These are phyloP conservation scores for Cercospora beticola DNA, from an alignment of 2,329 filamentous ascomycete species.

Conservation along the genomic window DNA sequence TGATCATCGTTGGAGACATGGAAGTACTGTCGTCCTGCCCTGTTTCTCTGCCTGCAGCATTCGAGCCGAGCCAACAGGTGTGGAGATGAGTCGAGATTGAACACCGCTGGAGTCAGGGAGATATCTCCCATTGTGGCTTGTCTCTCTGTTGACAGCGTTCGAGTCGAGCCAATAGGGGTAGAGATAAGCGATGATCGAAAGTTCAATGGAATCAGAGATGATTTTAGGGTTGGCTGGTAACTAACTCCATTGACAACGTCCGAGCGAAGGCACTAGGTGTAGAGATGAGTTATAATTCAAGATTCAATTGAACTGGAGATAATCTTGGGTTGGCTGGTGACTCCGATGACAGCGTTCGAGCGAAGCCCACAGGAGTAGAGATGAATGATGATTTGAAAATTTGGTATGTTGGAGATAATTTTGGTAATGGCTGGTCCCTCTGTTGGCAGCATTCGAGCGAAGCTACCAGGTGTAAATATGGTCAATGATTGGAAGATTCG, in stretches of 20 bases:
- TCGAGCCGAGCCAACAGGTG: too few species aligned
- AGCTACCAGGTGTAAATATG: not conserved
- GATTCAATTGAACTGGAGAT: too few species aligned
- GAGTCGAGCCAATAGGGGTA: too few species aligned
- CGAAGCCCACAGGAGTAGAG: not conserved
- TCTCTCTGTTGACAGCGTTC: too few species aligned
- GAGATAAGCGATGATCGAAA: not conserved
- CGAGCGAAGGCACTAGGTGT: not conserved
- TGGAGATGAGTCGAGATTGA: too few species aligned
- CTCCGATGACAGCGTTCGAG: not conserved
- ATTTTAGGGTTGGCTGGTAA: too few species aligned
- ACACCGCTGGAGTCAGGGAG: too few species aligned
- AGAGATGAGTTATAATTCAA: not conserved
- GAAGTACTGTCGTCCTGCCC: not conserved
- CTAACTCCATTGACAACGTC: not conserved
- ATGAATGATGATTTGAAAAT: not conserved
- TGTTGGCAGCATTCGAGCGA: not conserved
- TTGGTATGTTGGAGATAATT: too few species aligned
- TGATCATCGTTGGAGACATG: not conserved
- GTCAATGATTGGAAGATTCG: not conserved
- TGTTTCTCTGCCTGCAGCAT: not conserved
- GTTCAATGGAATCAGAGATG: too few species aligned
- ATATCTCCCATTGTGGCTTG: too few species aligned
- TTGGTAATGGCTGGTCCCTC: not conserved
- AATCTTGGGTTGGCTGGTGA: too few species aligned